These are phyloP conservation scores for Ceratocystis papillata DNA, from an alignment of 2,329 filamentous ascomycete genomes.

Conservation along the genomic window DNA sequence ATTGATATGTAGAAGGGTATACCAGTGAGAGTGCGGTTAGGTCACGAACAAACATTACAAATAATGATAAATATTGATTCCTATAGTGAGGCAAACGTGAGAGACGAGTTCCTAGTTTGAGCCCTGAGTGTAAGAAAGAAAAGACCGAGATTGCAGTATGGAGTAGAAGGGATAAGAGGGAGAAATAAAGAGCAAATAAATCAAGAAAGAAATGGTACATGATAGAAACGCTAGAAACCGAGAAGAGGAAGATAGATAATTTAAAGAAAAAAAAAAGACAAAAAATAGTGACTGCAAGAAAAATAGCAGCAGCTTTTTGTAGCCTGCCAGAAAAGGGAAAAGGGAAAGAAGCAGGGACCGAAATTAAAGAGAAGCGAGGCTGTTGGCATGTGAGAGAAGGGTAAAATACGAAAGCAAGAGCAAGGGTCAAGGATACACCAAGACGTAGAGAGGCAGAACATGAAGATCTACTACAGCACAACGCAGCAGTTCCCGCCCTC, in stretches of 20 bases:
- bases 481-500: slow-evolving; percentile 80
- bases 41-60: neutral
- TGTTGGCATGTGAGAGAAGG: neutral
- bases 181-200: neutral
- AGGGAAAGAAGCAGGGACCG: neutral
- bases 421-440: neutral
- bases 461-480: slow-evolving; percentile 53
- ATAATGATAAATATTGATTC: neutral
- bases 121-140: neutral
- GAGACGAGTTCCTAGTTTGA: neutral
- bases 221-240: slow-evolving; percentile 12
- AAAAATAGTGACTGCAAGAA: slow-evolving; percentile 22
- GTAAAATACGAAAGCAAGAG: neutral
- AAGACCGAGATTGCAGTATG: neutral
- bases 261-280: slow-evolving; percentile 22
- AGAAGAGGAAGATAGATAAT: slow-evolving; percentile 21
- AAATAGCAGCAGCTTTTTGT: neutral
- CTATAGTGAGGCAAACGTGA: neutral
- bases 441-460: neutral
- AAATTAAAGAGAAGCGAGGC: slow-evolving; percentile 7
- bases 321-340: neutral
- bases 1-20: no score
- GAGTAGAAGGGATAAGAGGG: neutral
- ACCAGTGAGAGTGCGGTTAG: neutral
- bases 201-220: slow-evolving; percentile 5